phyloP scores from a whole-genome alignment of 1,284 basidiomycete species.

The Ustilago crameri region DNA sequence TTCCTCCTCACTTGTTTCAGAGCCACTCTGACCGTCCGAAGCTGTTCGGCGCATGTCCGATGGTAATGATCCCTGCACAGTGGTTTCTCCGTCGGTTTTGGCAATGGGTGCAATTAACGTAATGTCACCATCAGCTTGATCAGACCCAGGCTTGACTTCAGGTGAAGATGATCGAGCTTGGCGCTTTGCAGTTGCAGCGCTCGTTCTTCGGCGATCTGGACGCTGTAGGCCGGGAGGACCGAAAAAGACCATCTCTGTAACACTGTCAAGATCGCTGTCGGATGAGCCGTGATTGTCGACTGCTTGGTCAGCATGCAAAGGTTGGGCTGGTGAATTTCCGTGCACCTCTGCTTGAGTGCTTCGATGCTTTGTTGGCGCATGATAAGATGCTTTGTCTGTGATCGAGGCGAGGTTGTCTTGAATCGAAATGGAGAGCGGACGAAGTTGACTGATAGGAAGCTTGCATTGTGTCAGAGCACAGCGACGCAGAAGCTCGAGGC shows the following conservation, averaged over 20 bases:
- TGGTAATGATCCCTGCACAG: too few relatives aligned
- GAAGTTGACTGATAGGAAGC: not conserved
- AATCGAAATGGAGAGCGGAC: not conserved
- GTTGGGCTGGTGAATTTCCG: not conserved
- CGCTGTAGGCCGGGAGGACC: constrained; percentile 9
- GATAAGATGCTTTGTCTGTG: not conserved
- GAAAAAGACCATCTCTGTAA: constrained; percentile 15
- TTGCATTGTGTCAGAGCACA: constrained; percentile 11
- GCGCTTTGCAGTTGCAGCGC: not conserved
- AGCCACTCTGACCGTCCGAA: not conserved
- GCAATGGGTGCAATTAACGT: constrained; percentile 15
- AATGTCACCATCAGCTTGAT: constrained; percentile 8
- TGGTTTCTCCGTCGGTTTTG: not conserved
- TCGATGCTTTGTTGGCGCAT: not conserved
- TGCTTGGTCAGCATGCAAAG: not conserved
- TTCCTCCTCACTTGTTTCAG: not conserved
- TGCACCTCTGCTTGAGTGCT: not conserved
- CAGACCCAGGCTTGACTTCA: not conserved
- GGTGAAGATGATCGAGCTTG: not conserved
- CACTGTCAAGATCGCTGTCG: not conserved
- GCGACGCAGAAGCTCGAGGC: constrained; percentile 23
- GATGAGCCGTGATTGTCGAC: not conserved
- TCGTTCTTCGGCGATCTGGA: not conserved
- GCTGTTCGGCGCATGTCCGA: not conserved
- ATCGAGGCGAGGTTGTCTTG: not conserved